These are phyloP conservation scores for Phlebiopsis flavidoalba DNA, from an alignment of 768 basidiomycete genomes.

Conservation along the genomic window DNA sequence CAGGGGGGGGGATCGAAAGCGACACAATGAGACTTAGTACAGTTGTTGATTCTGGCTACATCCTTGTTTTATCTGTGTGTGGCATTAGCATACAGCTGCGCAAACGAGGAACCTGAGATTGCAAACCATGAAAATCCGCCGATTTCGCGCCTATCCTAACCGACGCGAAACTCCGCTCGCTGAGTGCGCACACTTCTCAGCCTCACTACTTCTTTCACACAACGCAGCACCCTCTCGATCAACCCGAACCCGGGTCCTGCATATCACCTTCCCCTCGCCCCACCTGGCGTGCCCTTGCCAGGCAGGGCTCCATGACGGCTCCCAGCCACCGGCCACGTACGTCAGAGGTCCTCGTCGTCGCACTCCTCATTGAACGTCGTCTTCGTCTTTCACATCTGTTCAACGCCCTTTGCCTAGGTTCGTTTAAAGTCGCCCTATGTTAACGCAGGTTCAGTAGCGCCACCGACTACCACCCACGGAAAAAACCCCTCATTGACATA, in stretches of 20 bases:
- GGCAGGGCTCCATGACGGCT: conserved; percentile 70
- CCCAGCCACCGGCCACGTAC: conserved; percentile 78
- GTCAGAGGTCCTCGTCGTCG: conserved; percentile 80
- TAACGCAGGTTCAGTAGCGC: conserved; percentile 90
- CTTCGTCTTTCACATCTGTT: conserved; percentile 82
- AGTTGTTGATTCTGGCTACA: not conserved
- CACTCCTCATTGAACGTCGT: conserved; percentile 82
- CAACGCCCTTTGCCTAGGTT: conserved; percentile 66
- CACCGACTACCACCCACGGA: conserved; percentile 98
- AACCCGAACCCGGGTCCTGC: not conserved
- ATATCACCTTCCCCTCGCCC: conserved; percentile 37
- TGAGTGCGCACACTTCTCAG: not conserved
- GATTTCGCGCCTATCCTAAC: not conserved
- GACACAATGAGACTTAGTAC: not conserved
- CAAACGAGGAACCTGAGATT: not conserved
- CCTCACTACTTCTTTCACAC: not conserved
- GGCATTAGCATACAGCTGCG: not conserved
- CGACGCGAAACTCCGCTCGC: not conserved
- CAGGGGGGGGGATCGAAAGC: too few relatives aligned
- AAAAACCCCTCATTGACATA: conserved; percentile 97
- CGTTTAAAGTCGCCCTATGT: conserved; percentile 95
- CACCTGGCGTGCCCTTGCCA: conserved; percentile 61
- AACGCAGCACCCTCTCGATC: not conserved
- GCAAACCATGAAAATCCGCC: not conserved
- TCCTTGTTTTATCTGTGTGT: not conserved